Evolutionary conservation across 305 asterid species (phyloP).

Genomic region (Fraxinus platypoda): DNA sequence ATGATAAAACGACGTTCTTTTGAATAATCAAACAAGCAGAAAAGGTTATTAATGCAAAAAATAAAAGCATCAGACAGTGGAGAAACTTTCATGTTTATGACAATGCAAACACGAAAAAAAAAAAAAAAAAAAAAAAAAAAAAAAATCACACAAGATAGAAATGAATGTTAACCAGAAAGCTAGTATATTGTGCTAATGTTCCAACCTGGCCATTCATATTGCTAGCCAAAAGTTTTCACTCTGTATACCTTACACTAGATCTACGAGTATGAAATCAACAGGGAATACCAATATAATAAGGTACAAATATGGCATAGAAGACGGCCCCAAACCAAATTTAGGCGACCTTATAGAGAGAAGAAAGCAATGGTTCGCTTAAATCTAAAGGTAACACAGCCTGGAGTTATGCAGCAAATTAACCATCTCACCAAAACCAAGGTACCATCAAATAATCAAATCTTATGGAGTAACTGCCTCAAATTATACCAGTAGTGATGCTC

Average conservation of each 20-base stretch:
- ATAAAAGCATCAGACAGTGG: conserved; percentile 23
- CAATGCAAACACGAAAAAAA: not conserved
- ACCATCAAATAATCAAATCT: conserved; percentile 11
- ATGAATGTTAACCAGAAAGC: conserved; percentile 21
- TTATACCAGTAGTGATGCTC: conserved; percentile 70
- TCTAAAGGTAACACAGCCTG: not conserved
- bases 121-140: not conserved
- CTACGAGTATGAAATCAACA: conserved; percentile 26
- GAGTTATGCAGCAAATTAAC: conserved; percentile 10
- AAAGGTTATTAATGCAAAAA: not conserved
- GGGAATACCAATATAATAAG: conserved; percentile 21
- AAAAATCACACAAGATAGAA: conserved; percentile 13
- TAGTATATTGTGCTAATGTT: conserved; percentile 11
- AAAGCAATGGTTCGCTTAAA: not conserved
- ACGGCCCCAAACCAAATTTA: conserved; percentile 15
- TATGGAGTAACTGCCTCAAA: conserved; percentile 35
- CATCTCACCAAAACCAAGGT: conserved; percentile 13
- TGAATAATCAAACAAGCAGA: not conserved
- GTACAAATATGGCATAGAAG: conserved; percentile 10
- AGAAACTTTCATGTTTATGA: conserved; percentile 21
- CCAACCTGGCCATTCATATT: conserved; percentile 5
- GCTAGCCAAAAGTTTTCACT: conserved; percentile 13
- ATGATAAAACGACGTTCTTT: not conserved
- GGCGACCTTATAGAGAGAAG: conserved; percentile 10
- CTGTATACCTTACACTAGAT: not conserved